These are phyloP conservation scores for Penicillium corylophilum DNA, from an alignment of 2,329 filamentous ascomycete genomes.

Conservation along the genomic window DNA sequence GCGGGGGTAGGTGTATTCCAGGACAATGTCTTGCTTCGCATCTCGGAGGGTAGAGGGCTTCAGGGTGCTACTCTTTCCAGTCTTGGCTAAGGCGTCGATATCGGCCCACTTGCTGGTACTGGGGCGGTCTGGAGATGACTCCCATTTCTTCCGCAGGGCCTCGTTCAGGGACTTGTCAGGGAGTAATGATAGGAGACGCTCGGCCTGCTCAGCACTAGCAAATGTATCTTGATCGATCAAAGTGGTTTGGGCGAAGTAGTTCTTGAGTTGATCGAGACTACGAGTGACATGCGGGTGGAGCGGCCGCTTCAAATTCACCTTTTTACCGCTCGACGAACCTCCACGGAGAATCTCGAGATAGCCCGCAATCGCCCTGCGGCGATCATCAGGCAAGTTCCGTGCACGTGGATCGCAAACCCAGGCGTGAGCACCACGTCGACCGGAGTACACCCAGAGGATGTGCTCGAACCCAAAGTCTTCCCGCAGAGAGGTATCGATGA, in stretches of 20 bases:
- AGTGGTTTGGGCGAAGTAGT: slow-evolving; percentile 80
- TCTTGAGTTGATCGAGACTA: slow-evolving; percentile 79
- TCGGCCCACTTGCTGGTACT: slow-evolving; percentile 89
- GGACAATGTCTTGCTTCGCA: slow-evolving; percentile 90
- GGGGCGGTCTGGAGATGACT: slow-evolving; percentile 71
- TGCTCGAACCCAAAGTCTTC: slow-evolving; percentile 97
- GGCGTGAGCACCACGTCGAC: slow-evolving; percentile 91
- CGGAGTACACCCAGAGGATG: slow-evolving; percentile 98
- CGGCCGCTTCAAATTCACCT: slow-evolving; percentile 78
- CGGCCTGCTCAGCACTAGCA: slow-evolving; percentile 65
- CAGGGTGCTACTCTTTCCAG: slow-evolving; percentile 69
- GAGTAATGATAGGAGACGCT: slow-evolving; percentile 78
- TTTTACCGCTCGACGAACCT: slow-evolving; percentile 80
- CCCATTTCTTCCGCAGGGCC: slow-evolving; percentile 86
- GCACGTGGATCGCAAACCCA: slow-evolving; percentile 95
- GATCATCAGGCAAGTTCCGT: slow-evolving; percentile 78
- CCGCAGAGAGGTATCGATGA: slow-evolving; percentile 79
- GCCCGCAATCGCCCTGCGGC: slow-evolving; percentile 77
- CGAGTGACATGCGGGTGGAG: slow-evolving; percentile 86
- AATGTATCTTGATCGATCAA: slow-evolving; percentile 86
- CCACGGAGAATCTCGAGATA: slow-evolving; percentile 91
- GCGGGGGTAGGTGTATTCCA: slow-evolving; percentile 96
- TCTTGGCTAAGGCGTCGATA: slow-evolving; percentile 81
- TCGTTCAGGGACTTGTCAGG: slow-evolving; percentile 77
- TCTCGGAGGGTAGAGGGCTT: slow-evolving; percentile 73